Conservation (phyloP, 352 stramenopile species). For the Globisporangium alternatum region DNA sequence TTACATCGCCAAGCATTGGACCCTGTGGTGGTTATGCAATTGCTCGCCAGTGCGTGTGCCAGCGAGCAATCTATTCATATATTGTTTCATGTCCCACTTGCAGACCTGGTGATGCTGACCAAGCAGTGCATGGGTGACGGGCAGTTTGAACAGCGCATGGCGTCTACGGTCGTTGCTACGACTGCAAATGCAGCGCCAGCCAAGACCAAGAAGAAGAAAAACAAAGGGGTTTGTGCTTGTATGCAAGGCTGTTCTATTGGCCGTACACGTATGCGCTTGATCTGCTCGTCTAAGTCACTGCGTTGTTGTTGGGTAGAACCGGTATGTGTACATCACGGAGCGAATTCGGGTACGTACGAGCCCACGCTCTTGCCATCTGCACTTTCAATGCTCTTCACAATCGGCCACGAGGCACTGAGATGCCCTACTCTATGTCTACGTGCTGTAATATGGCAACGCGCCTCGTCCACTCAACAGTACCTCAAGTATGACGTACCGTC, state of each 20-base stretch:
- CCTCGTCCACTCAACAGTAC: constrained; percentile 31
- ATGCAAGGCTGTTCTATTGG: neutral
- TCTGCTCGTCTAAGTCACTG: neutral
- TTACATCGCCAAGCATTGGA: neutral
- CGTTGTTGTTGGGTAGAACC: constrained; percentile 24
- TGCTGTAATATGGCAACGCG: neutral
- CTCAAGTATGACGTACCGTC: constrained; percentile 61
- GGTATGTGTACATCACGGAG: constrained; percentile 79
- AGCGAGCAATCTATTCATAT: neutral
- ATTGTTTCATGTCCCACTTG: neutral
- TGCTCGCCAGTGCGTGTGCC: neutral
- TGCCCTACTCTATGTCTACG: neutral
- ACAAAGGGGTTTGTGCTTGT: constrained; percentile 8
- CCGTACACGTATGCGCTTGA: neutral
- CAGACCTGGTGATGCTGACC: neutral
- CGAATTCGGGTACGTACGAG: constrained; percentile 42
- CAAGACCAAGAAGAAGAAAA: constrained; percentile 7
- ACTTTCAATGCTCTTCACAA: neutral
- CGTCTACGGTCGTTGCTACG: neutral
- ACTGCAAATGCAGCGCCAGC: neutral
- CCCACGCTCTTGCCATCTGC: neutral
- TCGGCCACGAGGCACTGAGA: too few species aligned
- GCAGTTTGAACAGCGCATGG: neutral
- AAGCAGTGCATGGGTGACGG: neutral
- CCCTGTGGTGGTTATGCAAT: neutral